Conservation (phyloP, 2,329 filamentous ascomycete species). For the Hypoxylon sp. region DNA sequence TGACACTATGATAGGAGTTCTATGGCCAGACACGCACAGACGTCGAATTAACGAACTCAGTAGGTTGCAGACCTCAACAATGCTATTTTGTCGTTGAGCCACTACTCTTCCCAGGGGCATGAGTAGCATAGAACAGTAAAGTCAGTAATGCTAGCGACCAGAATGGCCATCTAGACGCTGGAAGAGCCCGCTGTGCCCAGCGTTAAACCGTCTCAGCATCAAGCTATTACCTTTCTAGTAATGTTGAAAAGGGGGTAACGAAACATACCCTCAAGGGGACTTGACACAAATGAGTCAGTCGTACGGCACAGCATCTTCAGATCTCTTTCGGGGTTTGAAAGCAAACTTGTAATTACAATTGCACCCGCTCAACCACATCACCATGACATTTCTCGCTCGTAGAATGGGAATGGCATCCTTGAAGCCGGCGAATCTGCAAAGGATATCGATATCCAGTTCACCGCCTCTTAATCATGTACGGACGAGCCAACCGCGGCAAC, state of each 20-base stretch:
- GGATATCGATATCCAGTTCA: slow-evolving; percentile 17
- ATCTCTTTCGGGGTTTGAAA: background rate
- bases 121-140: background rate
- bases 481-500: slow-evolving; percentile 11
- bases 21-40: background rate
- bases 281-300: slow-evolving; percentile 3
- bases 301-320: slow-evolving; percentile 16
- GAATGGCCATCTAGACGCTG: background rate
- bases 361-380: background rate
- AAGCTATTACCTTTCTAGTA: background rate
- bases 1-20: background rate
- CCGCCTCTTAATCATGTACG: slow-evolving; percentile 25
- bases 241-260: background rate
- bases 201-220: background rate
- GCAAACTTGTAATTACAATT: background rate
- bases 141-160: background rate
- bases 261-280: background rate
- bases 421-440: slow-evolving; percentile 13
- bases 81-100: background rate
- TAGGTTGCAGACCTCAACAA: too few relatives aligned
- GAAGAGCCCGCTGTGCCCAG: background rate
- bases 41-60: background rate
- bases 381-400: slow-evolving; percentile 8
- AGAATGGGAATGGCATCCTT: slow-evolving; percentile 22
- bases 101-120: background rate